Evolutionary conservation across 2,329 filamentous ascomycete species (phyloP).

Genomic region (Fusarium haematococcum): DNA sequence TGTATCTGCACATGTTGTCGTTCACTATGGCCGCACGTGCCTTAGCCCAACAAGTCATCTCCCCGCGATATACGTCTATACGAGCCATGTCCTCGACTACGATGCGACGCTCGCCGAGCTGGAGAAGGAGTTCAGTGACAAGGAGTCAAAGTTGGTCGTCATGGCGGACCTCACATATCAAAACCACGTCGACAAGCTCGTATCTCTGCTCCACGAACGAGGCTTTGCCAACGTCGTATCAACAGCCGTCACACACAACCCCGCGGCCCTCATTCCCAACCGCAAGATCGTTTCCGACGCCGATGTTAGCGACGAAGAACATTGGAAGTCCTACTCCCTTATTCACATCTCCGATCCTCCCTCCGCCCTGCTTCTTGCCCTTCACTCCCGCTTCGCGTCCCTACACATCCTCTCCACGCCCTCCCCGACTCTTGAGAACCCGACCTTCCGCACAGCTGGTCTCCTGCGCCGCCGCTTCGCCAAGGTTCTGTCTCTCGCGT

Average conservation of each 20-base stretch:
- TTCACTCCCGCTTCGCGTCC: conserved; percentile 82
- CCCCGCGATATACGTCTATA: conserved; percentile 93
- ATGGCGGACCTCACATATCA: conserved; percentile 93
- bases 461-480: conserved; percentile 88
- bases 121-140: conserved; percentile 74
- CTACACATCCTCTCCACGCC: conserved; percentile 82
- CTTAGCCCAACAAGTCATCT: conserved; percentile 89
- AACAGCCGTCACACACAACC: conserved; percentile 81
- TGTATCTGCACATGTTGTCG: conserved; percentile 87
- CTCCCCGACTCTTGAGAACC: conserved; percentile 64
- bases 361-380: conserved; percentile 84
- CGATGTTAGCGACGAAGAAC: conserved; percentile 53
- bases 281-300: conserved; percentile 70
- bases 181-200: conserved; percentile 74
- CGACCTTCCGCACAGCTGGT: conserved; percentile 59
- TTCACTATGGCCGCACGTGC: conserved; percentile 94
- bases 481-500: conserved; percentile 82
- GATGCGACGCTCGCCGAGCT: conserved; percentile 71
- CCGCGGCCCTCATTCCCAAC: conserved; percentile 86
- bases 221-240: conserved; percentile 80
- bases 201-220: conserved; percentile 61
- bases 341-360: conserved; percentile 89
- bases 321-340: conserved; percentile 76
- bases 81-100: conserved; percentile 75
- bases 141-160: conserved; percentile 74